These are phyloP conservation scores for Lagerstroemia speciosa DNA, from an alignment of 345 rosid genomes.

Conservation along the genomic window DNA sequence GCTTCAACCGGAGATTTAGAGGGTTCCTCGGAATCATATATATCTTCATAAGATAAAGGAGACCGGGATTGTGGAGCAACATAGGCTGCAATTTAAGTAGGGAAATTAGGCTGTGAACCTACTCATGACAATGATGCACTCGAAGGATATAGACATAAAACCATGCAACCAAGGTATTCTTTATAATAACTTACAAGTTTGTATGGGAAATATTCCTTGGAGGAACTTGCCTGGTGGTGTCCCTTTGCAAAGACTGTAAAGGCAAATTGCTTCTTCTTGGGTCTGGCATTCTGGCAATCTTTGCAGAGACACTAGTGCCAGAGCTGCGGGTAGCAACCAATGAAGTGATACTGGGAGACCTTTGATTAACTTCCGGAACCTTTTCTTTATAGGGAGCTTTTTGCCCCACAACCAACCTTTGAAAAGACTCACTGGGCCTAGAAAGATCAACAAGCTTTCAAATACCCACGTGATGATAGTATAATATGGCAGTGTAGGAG, in stretches of 20 bases:
- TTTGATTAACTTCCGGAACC: conserved; percentile 26
- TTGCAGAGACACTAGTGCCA: conserved; percentile 49
- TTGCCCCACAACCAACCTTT: conserved; percentile 33
- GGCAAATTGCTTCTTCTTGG: conserved; percentile 44
- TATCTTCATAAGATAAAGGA: conserved; percentile 7
- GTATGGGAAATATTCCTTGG: not conserved
- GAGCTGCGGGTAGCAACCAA: conserved; percentile 45
- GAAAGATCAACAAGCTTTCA: not conserved
- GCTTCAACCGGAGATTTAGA: conserved; percentile 15
- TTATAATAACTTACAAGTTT: not conserved
- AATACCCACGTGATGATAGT: not conserved
- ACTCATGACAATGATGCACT: not conserved
- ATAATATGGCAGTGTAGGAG: not conserved
- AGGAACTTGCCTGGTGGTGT: conserved; percentile 22
- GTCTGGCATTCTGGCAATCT: conserved; percentile 47
- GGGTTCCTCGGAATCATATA: not conserved
- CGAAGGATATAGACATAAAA: not conserved
- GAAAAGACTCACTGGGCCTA: conserved; percentile 43
- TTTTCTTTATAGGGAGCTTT: conserved; percentile 23
- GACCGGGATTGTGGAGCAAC: conserved; percentile 1
- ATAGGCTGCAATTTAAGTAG: not conserved
- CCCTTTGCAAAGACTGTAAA: conserved; percentile 23
- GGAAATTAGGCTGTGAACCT: not conserved
- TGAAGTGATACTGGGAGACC: conserved; percentile 38
- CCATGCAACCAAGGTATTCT: not conserved